Percentiles rank a stretch among this genome's conserved stretches.
phyloP scores from a whole-genome alignment of 1,139 yeast genomes.

The Protomyces gravidus region DNA sequence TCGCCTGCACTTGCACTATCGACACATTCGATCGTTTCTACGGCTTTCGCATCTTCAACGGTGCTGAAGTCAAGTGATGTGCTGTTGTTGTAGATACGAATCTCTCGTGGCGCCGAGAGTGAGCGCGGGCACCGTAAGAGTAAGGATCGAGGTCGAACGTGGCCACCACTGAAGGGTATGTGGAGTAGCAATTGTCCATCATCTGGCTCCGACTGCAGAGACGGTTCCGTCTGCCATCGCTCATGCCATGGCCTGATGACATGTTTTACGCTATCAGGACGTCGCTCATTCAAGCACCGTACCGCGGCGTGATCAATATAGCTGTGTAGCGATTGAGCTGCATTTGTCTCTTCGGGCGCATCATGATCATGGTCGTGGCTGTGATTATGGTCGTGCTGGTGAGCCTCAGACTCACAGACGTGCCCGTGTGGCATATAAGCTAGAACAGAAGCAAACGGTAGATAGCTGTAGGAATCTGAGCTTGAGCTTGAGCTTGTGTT shows the following conservation, averaged over 20 bases:
- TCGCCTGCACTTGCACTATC: conserved; percentile 43
- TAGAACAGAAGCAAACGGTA: too few relatives aligned
- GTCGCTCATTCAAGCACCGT: conserved; percentile 60
- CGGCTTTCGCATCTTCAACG: conserved; percentile 51
- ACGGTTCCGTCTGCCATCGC: conserved; percentile 41
- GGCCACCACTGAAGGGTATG: conserved; percentile 63
- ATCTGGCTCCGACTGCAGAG: conserved; percentile 72
- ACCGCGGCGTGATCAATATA: conserved; percentile 61
- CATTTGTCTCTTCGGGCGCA: conserved; percentile 69
- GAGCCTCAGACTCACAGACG: conserved; percentile 20
- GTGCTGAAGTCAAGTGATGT: conserved; percentile 66
- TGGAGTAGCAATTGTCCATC: conserved; percentile 63
- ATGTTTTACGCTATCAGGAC: conserved; percentile 47
- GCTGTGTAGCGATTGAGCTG: conserved; percentile 62
- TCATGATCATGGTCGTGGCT: conserved; percentile 44
- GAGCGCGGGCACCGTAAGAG: conserved; percentile 64
- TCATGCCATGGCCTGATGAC: conserved; percentile 54
- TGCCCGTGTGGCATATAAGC: conserved; percentile 28
- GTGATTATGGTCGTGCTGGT: conserved; percentile 40
- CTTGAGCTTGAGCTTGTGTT: too few relatives aligned
- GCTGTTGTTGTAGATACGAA: conserved; percentile 70
- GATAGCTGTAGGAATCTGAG: too few relatives aligned
- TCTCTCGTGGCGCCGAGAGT: conserved; percentile 58
- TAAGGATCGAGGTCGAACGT: conserved; percentile 69
- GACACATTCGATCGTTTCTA: conserved; percentile 60